Evolutionary conservation across 371 early-diverging fungal species (phyloP), one percentile per base, ranked within the genome.

Genomic region (Dinochytrium kinnereticum): DNA sequence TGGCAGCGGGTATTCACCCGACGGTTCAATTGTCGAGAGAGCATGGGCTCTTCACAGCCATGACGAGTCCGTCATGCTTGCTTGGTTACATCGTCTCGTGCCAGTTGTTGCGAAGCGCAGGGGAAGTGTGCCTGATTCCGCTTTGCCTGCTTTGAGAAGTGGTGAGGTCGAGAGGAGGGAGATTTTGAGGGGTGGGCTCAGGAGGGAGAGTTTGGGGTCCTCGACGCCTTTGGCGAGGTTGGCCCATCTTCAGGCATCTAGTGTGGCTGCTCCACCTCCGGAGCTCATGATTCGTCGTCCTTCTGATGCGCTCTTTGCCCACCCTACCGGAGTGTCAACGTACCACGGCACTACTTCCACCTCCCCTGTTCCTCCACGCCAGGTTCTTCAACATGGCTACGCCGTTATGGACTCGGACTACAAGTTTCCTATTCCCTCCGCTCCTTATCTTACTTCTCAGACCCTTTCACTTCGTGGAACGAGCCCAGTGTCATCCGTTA

Each of bases 11-110:
- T 1, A 38, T 1, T 15, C n/a, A 15, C 33, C 31, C 26, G 64
- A 68, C 64, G 73, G 73, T 19, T 50, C 57, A 13, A 19, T 61
- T 44, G 74, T 73, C 30, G 37, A 68, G 26, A 50, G 69, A 2
- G n/a, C 40, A 1, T 73, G 74, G 74, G 28, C 40, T 28, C 59
- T 73, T n/a, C 39, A 59, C 49, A 36, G 34, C 59, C 26, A 51
- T 26, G 73, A 73, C 40, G 73, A 73, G 33, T 19, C 26, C 39
- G 57, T 30, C 28, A 26, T 73, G 55, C 17, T 13, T 28, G 34
- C 49, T 0, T 73, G 73, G 73, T n/a, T 73, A 2, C 19, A 57
- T 26, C 1, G 55, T 26, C 13, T 53, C 5, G 55, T 53, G 5
- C 55, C 55, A 13, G 26, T 53, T n/a, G 26, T 24, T 24, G 24